A percentile compares a stretch with the other conserved stretches of the same genome.
Evolutionary conservation across 2,329 filamentous ascomycete genomes (phyloP).

Genomic region (Bipolaris cookei): DNA sequence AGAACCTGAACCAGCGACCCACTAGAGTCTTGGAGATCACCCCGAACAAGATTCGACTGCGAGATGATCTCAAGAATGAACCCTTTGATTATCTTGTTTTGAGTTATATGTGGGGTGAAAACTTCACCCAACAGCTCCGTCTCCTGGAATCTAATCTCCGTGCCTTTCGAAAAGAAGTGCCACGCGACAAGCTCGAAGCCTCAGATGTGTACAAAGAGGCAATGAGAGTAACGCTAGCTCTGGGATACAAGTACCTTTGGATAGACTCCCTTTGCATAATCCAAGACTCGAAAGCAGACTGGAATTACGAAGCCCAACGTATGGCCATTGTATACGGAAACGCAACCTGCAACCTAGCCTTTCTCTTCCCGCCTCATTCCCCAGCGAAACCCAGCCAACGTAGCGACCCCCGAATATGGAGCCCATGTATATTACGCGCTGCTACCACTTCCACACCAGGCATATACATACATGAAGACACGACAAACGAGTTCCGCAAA

Average conservation of each 20-base stretch:
- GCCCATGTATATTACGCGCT: constrained; percentile 12
- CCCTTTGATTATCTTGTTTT: constrained; percentile 12
- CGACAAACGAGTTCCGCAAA: not conserved
- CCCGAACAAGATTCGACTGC: not conserved
- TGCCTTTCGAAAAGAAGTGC: constrained; percentile 5
- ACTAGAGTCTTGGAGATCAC: constrained; percentile 14
- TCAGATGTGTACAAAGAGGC: constrained; percentile 24
- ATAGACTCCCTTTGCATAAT: constrained; percentile 32
- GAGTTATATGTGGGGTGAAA: constrained; percentile 21
- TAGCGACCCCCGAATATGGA: constrained; percentile 12
- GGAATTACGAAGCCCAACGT: constrained; percentile 13
- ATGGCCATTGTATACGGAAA: constrained; percentile 26
- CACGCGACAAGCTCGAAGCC: not conserved
- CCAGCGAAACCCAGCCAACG: not conserved
- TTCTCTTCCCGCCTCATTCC: constrained; percentile 5
- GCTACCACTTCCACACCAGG: not conserved
- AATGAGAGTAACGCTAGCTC: constrained; percentile 11
- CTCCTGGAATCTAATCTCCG: not conserved
- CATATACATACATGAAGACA: constrained; percentile 4
- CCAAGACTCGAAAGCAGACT: constrained; percentile 21
- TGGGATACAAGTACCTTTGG: constrained; percentile 30
- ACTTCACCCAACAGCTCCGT: not conserved
- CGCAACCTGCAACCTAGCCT: constrained; percentile 16
- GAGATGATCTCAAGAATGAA: constrained; percentile 10
- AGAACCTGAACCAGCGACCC: constrained; percentile 1